phyloP scores from a whole-genome alignment of 345 rosid species.

The Syzygium jambos region DNA sequence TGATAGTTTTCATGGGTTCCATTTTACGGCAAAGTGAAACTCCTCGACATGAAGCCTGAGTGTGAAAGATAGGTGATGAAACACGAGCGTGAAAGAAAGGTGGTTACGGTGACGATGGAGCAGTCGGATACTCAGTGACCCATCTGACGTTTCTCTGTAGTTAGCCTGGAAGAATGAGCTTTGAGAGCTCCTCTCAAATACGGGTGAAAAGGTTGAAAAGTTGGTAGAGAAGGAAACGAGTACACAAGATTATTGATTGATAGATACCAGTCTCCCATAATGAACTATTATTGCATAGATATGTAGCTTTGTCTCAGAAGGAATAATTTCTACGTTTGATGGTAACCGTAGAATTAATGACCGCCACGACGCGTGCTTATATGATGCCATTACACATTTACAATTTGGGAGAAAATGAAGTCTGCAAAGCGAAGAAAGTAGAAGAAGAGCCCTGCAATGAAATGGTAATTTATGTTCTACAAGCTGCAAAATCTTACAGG shows the following conservation, averaged over 20 bases:
- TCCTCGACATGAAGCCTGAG: background rate
- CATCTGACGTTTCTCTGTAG: background rate
- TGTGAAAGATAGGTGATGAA: background rate
- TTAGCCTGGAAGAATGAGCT: background rate
- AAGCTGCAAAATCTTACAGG: background rate
- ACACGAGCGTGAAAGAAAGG: background rate
- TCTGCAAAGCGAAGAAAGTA: background rate
- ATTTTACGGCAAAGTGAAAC: background rate
- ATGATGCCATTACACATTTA: background rate
- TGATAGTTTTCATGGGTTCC: background rate
- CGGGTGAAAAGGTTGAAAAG: background rate
- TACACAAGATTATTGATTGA: background rate
- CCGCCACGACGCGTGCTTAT: background rate
- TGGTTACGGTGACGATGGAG: background rate
- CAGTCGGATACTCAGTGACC: background rate
- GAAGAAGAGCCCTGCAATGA: background rate
- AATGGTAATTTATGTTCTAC: background rate
- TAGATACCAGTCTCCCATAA: background rate
- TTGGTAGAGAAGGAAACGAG: background rate
- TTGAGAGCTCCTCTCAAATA: background rate
- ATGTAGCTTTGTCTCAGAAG: background rate
- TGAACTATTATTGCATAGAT: background rate
- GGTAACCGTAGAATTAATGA: background rate
- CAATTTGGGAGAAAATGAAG: background rate
- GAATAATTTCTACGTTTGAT: background rate